These are phyloP conservation scores for Psilocybe mexicana DNA, from an alignment of 1,284 basidiomycete species.

Conservation along the genomic window DNA sequence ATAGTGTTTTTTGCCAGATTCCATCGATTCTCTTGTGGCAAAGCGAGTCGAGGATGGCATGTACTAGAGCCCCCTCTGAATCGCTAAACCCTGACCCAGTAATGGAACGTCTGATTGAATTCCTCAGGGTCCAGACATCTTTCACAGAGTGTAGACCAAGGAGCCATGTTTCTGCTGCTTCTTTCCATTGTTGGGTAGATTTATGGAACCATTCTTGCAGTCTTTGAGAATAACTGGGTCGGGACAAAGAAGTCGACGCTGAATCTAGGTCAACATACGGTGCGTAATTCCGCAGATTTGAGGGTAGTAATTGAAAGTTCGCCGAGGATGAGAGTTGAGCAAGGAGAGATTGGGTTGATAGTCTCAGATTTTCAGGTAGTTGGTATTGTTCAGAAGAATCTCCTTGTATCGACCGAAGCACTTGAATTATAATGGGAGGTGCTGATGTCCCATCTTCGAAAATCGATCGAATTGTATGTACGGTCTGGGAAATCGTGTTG, in stretches of 20 bases:
- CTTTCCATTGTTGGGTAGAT: conserved; percentile 46
- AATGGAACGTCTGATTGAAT: conserved; percentile 50
- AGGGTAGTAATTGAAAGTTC: conserved; percentile 66
- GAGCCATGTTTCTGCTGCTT: conserved; percentile 57
- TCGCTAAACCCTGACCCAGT: conserved; percentile 41
- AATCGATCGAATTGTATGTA: conserved; percentile 52
- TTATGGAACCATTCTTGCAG: conserved; percentile 62
- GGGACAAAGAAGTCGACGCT: conserved; percentile 48
- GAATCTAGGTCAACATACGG: conserved; percentile 72
- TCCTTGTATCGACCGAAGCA: conserved; percentile 60
- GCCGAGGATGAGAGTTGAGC: conserved; percentile 69
- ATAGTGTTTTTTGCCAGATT: conserved; percentile 58
- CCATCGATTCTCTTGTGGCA: conserved; percentile 49
- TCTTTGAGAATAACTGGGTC: conserved; percentile 43
- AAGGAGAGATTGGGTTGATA: conserved; percentile 65
- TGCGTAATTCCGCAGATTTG: conserved; percentile 63
- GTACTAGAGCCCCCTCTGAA: conserved; percentile 43
- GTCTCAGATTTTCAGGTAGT: conserved; percentile 54
- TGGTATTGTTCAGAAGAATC: conserved; percentile 33
- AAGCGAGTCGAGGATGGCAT: conserved; percentile 48
- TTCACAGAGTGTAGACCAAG: conserved; percentile 52
- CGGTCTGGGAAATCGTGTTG: conserved; percentile 55
- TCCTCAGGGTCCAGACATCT: conserved; percentile 68
- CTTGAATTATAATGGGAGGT: conserved; percentile 53
- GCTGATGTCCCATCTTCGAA: conserved; percentile 42